A percentile compares a stretch with the other conserved stretches of the same genome.
Evolutionary conservation across 2,329 filamentous ascomycete species (phyloP).

Genomic region (Epichloe aotearoae): DNA sequence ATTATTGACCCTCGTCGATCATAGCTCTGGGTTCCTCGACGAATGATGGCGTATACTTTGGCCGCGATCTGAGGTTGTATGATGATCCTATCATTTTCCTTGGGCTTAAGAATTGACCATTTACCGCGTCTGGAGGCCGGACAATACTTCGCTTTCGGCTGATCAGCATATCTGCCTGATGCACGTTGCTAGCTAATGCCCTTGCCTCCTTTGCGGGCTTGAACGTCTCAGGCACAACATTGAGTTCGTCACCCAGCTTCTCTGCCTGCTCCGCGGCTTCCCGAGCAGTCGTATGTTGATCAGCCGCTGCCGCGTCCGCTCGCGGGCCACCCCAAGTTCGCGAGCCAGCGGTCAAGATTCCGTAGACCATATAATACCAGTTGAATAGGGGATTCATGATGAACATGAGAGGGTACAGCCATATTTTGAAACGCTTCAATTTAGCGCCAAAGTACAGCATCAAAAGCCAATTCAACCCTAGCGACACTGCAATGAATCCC

Average conservation of each 20-base stretch:
- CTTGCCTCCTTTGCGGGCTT: constrained; percentile 42
- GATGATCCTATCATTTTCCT: constrained; percentile 10
- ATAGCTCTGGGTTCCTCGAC: neutral
- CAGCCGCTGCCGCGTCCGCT: constrained; percentile 73
- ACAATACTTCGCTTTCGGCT: constrained; percentile 43
- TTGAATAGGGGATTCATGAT: constrained; percentile 93
- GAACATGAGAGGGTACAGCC: constrained; percentile 94
- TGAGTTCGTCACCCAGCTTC: constrained; percentile 72
- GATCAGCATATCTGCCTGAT: constrained; percentile 21
- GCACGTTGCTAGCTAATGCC: constrained; percentile 16
- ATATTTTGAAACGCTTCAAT: constrained; percentile 81
- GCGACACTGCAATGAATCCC: constrained; percentile 83
- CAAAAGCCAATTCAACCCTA: constrained; percentile 85
- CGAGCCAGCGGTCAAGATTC: constrained; percentile 87
- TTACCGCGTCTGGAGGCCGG: constrained; percentile 59
- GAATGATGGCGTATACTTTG: neutral
- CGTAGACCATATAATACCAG: constrained; percentile 97
- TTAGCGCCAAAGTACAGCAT: constrained; percentile 93
- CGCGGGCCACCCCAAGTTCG: constrained; percentile 91
- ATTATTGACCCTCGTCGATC: neutral
- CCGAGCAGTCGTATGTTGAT: constrained; percentile 60
- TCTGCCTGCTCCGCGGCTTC: constrained; percentile 76
- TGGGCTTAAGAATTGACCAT: constrained; percentile 66
- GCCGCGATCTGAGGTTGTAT: neutral
- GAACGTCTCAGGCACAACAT: constrained; percentile 81